Base-by-base conservation (phyloP, 305 asterid species). In the Nicotiana rustica region DNA sequence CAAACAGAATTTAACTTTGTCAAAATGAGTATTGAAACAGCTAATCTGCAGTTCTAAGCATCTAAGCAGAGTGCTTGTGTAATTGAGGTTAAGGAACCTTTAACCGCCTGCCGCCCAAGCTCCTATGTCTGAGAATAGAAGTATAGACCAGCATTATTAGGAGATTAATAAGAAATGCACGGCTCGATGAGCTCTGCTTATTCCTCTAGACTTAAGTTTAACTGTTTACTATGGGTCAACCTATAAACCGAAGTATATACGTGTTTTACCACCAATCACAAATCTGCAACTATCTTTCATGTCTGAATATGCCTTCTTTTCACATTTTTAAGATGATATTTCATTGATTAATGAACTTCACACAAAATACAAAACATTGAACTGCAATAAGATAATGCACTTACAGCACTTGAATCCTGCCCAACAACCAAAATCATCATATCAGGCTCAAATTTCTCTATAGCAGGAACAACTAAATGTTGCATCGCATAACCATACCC, bases 331-430 rank as follows among this genome's bases (percentile, higher is more conserved):
- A 52, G 47, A 75, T 25, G 64, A 14, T 25, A 75, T 75, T 75
- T 9, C 9, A 52, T 9, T 52, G 44, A 75, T 25, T 47, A 75
- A 71, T 13, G 9, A 49, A 75, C 25, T 52, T 29, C 9, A 52
- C 65, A 75, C 25, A 75, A 52, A 25, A 29, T 52, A 52, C 47
- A 49, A 75, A 75, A 75, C 6, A 49, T 14, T 47, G 64, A 75
- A 75, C 79, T 8, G 65, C 21, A 52, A 52, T 29, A 52, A 75
- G 47, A 25, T 47, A 75, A 29, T 75, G 78, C 9, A 90, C 97
- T 94, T 88, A 94, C 98, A 15, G 98, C 98, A 82, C 98, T 93
- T 47, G 99, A 94, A 84, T 96, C 99, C 88, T 90, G 97, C 81
- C 99, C 99, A 79, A 92, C 87, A 66, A 92, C 97, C 77, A 96